Evolutionary conservation across 768 basidiomycete genomes (phyloP).

Genomic region (Pleurotus eryngii): DNA sequence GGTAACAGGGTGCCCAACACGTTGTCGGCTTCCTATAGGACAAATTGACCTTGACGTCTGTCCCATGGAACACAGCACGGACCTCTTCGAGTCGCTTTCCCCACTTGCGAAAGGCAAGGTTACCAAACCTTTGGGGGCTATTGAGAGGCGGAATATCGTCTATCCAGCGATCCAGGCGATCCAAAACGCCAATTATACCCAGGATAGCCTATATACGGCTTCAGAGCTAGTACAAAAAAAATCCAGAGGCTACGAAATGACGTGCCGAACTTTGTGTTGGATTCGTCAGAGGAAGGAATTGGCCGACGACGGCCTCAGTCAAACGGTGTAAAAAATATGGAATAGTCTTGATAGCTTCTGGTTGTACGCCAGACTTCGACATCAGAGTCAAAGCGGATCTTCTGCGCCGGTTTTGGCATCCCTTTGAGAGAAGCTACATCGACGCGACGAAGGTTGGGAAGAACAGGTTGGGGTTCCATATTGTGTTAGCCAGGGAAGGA

Average conservation of each 20-base stretch:
- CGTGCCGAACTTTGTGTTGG: slow-evolving; percentile 33
- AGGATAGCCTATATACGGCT: slow-evolving; percentile 38
- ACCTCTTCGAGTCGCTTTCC: slow-evolving; percentile 77
- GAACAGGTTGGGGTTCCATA: slow-evolving; percentile 9
- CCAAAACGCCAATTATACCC: slow-evolving; percentile 53
- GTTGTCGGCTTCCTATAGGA: slow-evolving; percentile 46
- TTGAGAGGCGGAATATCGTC: slow-evolving; percentile 73
- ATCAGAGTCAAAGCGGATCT: slow-evolving; percentile 72
- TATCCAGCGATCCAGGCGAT: slow-evolving; percentile 70
- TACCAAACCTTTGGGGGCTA: slow-evolving; percentile 85
- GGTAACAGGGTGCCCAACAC: slow-evolving; percentile 52
- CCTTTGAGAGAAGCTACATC: slow-evolving; percentile 9
- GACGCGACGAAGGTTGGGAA: slow-evolving; percentile 18
- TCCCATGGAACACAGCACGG: slow-evolving; percentile 8
- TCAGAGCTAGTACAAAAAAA: not conserved
- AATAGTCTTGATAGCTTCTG: slow-evolving; percentile 70
- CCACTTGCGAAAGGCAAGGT: slow-evolving; percentile 88
- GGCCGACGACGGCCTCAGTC: slow-evolving; percentile 74
- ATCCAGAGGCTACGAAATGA: not conserved
- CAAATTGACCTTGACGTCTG: not conserved
- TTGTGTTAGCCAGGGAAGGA: not conserved
- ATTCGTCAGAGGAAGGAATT: slow-evolving; percentile 42
- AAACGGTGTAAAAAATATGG: slow-evolving; percentile 71
- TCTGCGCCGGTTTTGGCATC: slow-evolving; percentile 35
- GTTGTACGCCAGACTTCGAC: slow-evolving; percentile 70